Evolutionary conservation across 192 early-diverging fungal genomes (phyloP).

Genomic region (Spizellomyces sp.): DNA sequence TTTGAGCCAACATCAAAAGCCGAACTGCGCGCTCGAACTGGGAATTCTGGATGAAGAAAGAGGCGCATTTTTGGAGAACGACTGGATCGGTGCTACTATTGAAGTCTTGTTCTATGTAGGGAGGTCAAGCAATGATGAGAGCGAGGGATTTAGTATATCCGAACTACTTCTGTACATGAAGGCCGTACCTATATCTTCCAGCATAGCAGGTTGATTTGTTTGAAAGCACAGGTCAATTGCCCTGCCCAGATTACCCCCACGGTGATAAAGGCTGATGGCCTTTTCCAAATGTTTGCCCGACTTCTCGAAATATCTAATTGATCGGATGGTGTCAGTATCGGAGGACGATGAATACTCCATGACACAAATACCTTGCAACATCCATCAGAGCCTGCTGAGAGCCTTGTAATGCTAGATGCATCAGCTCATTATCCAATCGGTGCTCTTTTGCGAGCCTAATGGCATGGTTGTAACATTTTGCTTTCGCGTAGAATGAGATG

Average conservation of each 20-base stretch:
- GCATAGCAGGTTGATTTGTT: conserved; percentile 30
- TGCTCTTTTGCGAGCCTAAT: conserved; percentile 57
- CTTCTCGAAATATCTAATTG: conserved; percentile 47
- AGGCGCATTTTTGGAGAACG: conserved; percentile 35
- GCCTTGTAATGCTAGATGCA: conserved; percentile 53
- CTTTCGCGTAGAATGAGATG: conserved; percentile 48
- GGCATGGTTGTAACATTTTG: conserved; percentile 52
- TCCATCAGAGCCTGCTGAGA: conserved; percentile 46
- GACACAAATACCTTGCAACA: conserved; percentile 43
- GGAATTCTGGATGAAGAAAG: conserved; percentile 32
- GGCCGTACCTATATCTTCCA: conserved; percentile 48
- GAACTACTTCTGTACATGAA: no score
- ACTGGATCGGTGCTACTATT: conserved; percentile 36
- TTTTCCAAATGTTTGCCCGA: conserved; percentile 34
- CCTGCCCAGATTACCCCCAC: conserved; percentile 46
- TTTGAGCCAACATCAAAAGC: conserved; percentile 35
- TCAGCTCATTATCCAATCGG: conserved; percentile 47
- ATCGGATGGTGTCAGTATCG: background rate
- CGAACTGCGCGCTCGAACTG: conserved; percentile 38
- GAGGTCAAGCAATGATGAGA: no score
- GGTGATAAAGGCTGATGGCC: conserved; percentile 52
- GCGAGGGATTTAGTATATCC: no score
- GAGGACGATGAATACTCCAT: background rate
- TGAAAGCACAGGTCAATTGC: conserved; percentile 55
- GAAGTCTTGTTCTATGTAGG: conserved; percentile 34